These are phyloP conservation scores for Parmales sp. DNA, from an alignment of 108 stramenopile genomes.

Conservation along the genomic window DNA sequence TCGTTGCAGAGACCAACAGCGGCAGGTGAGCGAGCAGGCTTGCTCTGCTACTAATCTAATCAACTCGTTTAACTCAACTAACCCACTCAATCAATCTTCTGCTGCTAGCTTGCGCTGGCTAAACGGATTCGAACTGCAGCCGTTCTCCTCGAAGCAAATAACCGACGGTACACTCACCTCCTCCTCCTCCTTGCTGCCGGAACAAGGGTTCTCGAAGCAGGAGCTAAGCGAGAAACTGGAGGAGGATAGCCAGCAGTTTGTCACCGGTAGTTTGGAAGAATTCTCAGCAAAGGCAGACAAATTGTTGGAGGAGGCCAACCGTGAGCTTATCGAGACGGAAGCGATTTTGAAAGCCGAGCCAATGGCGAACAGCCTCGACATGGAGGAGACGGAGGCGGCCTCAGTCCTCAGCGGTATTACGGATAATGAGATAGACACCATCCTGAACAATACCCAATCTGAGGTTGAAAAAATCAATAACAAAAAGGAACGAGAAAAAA, in stretches of 20 bases:
- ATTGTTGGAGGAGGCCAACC: constrained; percentile 41
- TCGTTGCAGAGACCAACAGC: constrained; percentile 78
- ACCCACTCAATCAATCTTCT: too few relatives aligned
- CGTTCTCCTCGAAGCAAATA: constrained; percentile 41
- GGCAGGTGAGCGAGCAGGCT: too few relatives aligned
- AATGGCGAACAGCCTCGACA: constrained; percentile 26
- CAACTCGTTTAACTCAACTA: too few relatives aligned
- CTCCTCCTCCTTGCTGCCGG: not conserved
- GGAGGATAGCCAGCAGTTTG: constrained; percentile 40
- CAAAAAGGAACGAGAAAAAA: not conserved
- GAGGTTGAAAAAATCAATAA: not conserved
- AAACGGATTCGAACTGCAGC: constrained; percentile 61
- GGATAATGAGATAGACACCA: not conserved
- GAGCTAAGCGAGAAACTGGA: constrained; percentile 36
- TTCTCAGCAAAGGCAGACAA: constrained; percentile 53
- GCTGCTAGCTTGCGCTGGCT: constrained; percentile 66
- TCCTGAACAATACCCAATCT: not conserved
- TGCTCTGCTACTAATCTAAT: too few relatives aligned
- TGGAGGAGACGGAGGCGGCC: not conserved
- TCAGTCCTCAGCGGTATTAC: not conserved
- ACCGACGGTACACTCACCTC: constrained; percentile 31
- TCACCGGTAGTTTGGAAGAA: constrained; percentile 47
- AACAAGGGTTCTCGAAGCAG: constrained; percentile 31
- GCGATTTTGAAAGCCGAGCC: constrained; percentile 69
- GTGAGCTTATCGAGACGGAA: constrained; percentile 63